Evolutionary conservation across 2,329 filamentous ascomycete genomes (phyloP).

Genomic region (Byssochlamys sp.): DNA sequence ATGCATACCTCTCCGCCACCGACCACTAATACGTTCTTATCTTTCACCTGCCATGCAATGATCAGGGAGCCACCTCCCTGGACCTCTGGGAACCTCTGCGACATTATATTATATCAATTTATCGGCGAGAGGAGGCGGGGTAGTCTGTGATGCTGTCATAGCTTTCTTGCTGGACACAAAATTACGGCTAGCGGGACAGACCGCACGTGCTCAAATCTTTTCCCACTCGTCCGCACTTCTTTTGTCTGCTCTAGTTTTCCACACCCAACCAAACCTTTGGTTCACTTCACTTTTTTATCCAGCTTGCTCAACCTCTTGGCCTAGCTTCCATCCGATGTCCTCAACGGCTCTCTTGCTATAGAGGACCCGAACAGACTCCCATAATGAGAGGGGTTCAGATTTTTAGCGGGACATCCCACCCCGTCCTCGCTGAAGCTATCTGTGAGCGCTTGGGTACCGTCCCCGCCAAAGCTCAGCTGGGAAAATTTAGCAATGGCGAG

Average conservation of each 20-base stretch:
- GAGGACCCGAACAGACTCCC: constrained; percentile 5
- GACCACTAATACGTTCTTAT: constrained; percentile 81
- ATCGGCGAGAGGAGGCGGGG: constrained; percentile 4
- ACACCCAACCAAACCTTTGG: constrained; percentile 8
- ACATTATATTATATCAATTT: constrained; percentile 26
- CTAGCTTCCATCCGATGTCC: background rate
- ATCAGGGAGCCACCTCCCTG: constrained; percentile 89
- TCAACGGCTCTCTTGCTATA: background rate
- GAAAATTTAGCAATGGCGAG: constrained; percentile 62
- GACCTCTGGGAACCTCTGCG: constrained; percentile 60
- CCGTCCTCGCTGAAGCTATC: constrained; percentile 53
- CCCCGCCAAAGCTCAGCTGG: constrained; percentile 50
- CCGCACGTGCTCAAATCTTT: constrained; percentile 6
- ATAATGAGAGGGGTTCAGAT: constrained; percentile 58
- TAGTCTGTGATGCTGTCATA: constrained; percentile 1
- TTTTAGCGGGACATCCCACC: constrained; percentile 59
- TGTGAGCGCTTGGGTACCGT: constrained; percentile 56
- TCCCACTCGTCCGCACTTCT: constrained; percentile 1
- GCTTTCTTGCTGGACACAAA: background rate
- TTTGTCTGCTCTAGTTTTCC: constrained; percentile 6
- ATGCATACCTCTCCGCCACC: constrained; percentile 78
- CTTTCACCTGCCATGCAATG: constrained; percentile 86
- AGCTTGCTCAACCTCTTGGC: background rate
- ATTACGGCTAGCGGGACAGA: constrained; percentile 9
- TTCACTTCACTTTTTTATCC: constrained; percentile 6